Evolutionary conservation across 331 rosid species (phyloP), one percentile per base, ranked within the genome.

Genomic region (Quercus tomentella): DNA sequence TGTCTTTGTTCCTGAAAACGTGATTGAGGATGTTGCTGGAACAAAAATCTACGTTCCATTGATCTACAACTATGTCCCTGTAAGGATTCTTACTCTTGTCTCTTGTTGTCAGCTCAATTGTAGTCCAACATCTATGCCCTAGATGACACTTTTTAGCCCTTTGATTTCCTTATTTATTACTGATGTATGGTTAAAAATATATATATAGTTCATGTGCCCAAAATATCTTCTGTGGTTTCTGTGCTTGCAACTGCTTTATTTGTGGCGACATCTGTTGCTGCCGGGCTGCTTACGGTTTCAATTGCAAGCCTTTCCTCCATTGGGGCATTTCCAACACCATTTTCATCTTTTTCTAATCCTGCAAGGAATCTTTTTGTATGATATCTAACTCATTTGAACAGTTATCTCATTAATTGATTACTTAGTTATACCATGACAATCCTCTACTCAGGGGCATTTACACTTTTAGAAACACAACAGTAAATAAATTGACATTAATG

Each of bases 61-160:
- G 89, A 88, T 86, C 92, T 94, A 72, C 88, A 83, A 88, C 92
- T 94, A 88, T 86, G 88, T 86, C 98, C 89, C 80, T 94, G 98
- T 94, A 91, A 92, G 97, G 79, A 35, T 81, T 61, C 63, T 33
- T 0, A 20, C 25, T 33, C 51, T n/a, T n/a, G 58, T 73, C 51
- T 21, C 25, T 52, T 54, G 6, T 10, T 52, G 0, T 31, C 26
- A 20, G 11, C 72, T 18, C 20, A 31, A 33, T 67, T 33, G 6
- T 67, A 31, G 51, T 23, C 33, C 4, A 1, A 33, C n/a, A 41
- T 18, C 18, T 52, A 26, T 51, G 67, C 7, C 28, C 45, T 25
- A 8, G 52, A 2, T 6, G 41, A 35, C 41, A 35, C 41, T 35
- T 6, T 6, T 31, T 3, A 43, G 51, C 49, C 3, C 25, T 66